A percentile compares a stretch with the other conserved stretches of the same genome.
Evolutionary conservation across 495 filamentous ascomycete species (phyloP).

Genomic region (Antarctomyces pellizariae): DNA sequence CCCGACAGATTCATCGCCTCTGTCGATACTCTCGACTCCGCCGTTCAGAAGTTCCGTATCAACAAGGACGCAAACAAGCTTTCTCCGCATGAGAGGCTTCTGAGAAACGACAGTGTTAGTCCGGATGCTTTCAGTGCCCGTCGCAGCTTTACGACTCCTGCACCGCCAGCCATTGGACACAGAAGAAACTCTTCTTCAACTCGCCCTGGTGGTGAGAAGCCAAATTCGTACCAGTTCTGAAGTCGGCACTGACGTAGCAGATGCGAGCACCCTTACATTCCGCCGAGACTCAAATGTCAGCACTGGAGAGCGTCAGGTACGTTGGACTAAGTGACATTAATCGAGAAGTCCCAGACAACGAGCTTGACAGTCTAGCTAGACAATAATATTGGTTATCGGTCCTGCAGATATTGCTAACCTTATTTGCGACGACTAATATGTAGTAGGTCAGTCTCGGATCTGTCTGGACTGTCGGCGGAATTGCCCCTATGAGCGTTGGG

Average conservation of each 20-base stretch:
- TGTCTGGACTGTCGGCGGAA: constrained; percentile 65
- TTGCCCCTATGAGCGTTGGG: constrained; percentile 26
- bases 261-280: constrained; percentile 10
- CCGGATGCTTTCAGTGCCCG: constrained; percentile 44
- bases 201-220: constrained; percentile 8
- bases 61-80: constrained; percentile 37
- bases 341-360: too few relatives aligned
- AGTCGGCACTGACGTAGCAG: constrained; percentile 4
- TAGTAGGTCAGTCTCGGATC: constrained; percentile 36
- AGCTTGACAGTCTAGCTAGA: too few relatives aligned
- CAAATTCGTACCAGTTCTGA: not conserved
- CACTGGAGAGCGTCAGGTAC: constrained; percentile 16
- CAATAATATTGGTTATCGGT: too few relatives aligned
- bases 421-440: constrained; percentile 1
- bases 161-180: constrained; percentile 3
- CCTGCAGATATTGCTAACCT: too few relatives aligned
- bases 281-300: constrained; percentile 7
- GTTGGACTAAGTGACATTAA: too few relatives aligned
- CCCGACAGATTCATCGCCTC: constrained; percentile 53
- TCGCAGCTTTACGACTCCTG: constrained; percentile 17
- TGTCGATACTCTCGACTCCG: constrained; percentile 6
- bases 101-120: constrained; percentile 29
- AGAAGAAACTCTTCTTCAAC: constrained; percentile 9
- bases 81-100: constrained; percentile 32
- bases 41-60: constrained; percentile 25